phyloP scores from a whole-genome alignment of 345 rosid genomes.

The Citrus maxima region DNA sequence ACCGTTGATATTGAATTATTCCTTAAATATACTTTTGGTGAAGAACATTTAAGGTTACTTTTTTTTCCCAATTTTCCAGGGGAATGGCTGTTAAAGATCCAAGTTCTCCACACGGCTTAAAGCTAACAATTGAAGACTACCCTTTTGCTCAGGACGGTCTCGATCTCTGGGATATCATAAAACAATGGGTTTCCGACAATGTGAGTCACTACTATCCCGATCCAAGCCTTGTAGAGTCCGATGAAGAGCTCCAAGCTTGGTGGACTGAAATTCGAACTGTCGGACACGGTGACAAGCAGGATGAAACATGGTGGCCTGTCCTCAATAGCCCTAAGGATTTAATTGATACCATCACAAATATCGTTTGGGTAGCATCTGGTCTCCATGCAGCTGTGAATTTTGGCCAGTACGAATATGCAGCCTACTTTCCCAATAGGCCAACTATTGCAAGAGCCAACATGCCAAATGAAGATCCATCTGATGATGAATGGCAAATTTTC shows the following conservation, averaged over 20 bases:
- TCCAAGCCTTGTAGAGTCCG: slow-evolving; percentile 11
- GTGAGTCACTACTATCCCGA: slow-evolving; percentile 18
- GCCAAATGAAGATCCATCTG: slow-evolving; percentile 40
- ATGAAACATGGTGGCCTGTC: slow-evolving; percentile 49
- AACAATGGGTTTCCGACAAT: slow-evolving; percentile 39
- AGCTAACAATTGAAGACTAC: slow-evolving; percentile 52
- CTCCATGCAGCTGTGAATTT: slow-evolving; percentile 48
- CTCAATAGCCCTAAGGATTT: slow-evolving; percentile 7
- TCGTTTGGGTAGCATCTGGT: slow-evolving; percentile 39
- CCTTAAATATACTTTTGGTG: too few species aligned
- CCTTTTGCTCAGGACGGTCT: slow-evolving; percentile 64
- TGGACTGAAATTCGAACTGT: slow-evolving; percentile 32
- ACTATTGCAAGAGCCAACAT: slow-evolving; percentile 38
- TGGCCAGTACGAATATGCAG: slow-evolving; percentile 34
- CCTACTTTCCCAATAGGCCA: slow-evolving; percentile 40
- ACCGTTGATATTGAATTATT: too few species aligned
- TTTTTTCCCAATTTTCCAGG: slow-evolving; percentile 15
- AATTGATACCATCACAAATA: slow-evolving; percentile 13
- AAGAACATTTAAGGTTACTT: too few species aligned
- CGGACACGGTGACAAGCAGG: neutral
- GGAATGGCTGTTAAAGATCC: slow-evolving; percentile 58
- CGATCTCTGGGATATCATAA: slow-evolving; percentile 42
- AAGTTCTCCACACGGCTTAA: slow-evolving; percentile 44
- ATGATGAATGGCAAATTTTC: slow-evolving; percentile 31
- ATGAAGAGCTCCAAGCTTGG: slow-evolving; percentile 56